phyloP scores from a whole-genome alignment of 2,329 filamentous ascomycete species.

The Aspergillus vadensis region DNA sequence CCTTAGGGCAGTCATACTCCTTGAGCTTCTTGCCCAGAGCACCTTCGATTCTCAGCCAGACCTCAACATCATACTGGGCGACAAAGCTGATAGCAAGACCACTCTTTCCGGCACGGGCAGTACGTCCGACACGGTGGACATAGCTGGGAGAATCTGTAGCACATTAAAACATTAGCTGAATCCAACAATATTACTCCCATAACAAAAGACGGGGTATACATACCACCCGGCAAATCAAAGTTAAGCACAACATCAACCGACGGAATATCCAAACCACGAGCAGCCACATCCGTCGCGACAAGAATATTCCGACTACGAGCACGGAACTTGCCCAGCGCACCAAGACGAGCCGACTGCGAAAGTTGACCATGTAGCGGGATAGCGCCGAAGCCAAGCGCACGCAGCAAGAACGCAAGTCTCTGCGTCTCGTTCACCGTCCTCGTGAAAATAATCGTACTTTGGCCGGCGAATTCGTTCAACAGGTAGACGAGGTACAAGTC shows the following conservation, averaged over 20 bases:
- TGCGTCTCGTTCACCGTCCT: slow-evolving; percentile 91
- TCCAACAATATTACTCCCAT: neutral
- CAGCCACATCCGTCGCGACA: slow-evolving; percentile 88
- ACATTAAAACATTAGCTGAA: neutral
- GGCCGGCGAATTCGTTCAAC: slow-evolving; percentile 82
- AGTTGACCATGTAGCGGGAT: slow-evolving; percentile 93
- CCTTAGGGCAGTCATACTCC: slow-evolving; percentile 70
- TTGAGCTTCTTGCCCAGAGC: slow-evolving; percentile 75
- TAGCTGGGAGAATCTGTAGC: slow-evolving; percentile 68
- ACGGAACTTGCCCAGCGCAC: slow-evolving; percentile 88
- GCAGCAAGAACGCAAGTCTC: slow-evolving; percentile 77
- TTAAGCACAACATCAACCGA: slow-evolving; percentile 88
- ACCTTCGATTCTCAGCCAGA: slow-evolving; percentile 78
- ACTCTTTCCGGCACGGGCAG: slow-evolving; percentile 80
- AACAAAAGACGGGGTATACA: neutral
- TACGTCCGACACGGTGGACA: slow-evolving; percentile 85
- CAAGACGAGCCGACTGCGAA: slow-evolving; percentile 81
- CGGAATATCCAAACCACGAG: slow-evolving; percentile 88
- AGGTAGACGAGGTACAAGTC: slow-evolving; percentile 87
- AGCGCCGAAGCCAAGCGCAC: slow-evolving; percentile 81
- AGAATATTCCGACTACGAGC: slow-evolving; percentile 79
- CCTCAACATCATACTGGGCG: slow-evolving; percentile 84
- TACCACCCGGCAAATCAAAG: slow-evolving; percentile 79
- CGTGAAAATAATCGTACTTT: slow-evolving; percentile 86
- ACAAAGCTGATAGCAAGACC: slow-evolving; percentile 79